Evolutionary conservation across 1,284 basidiomycete species (phyloP), one percentile per base, ranked within the genome.

Genomic region (Trichosporon sp.): DNA sequence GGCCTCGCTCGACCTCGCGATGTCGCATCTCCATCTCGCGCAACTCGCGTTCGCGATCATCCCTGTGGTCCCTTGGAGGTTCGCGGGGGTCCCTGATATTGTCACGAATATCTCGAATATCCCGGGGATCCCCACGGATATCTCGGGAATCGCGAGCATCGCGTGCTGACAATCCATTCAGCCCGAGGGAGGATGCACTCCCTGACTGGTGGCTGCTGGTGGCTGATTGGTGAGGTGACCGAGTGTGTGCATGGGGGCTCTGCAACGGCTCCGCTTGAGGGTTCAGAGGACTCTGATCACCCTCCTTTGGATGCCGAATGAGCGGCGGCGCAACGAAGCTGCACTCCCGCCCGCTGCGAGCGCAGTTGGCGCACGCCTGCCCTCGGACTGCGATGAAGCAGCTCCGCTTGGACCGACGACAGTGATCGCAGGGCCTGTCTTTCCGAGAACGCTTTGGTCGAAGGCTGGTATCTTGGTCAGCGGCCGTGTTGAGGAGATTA

Each of bases 401-500:
- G 16, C 59, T 60, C 21, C 65, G 65, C 25, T 70, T 69, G 1
- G 68, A 63, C 2, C 61, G 56, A 19, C 69, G 67, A 32, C 69
- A 70, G 59, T 62, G 62, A 46, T 70, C 69, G 57, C 69, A 70
- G 2, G 69, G 69, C n/a, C 69, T 49, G 58, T 70, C 69, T 27
- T 70, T 68, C 33, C 65, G 65, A 2, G 63, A 64, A 1, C 67
- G 61, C n/a, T 56, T 46, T 1, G 67, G 52, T 25, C 67, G 64
- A 10, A 68, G 62, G 23, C 67, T 68, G 60, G 37, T 57, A 40
- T 56, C 27, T 31, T 34, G 36, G 52, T 44, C 27, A 54, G 49
- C 49, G 14, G 49, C 27, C 8, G 49, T 54, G 49, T 54, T 54
- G 25, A 54, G 49, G 27, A 54, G 49, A 27, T 54, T 54, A 16